phyloP scores from a whole-genome alignment of 1,284 basidiomycete genomes.

The Moniliophthora roreri region DNA sequence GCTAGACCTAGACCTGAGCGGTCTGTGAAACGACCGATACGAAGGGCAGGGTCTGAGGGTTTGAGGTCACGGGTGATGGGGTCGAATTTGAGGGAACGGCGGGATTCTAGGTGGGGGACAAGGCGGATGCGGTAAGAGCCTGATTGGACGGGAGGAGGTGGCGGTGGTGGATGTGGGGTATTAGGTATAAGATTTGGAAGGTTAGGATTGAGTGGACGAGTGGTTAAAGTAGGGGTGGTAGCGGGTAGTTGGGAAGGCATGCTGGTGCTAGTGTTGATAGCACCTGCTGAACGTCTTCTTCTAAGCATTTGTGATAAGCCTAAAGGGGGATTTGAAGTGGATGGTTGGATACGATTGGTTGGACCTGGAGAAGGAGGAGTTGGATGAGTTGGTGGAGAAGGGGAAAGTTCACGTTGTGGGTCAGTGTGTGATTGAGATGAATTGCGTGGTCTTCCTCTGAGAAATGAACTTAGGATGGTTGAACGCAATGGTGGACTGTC shows the following conservation, averaged over 20 bases:
- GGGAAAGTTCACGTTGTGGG: conserved; percentile 30
- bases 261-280: conserved; percentile 21
- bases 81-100: conserved; percentile 14
- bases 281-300: conserved; percentile 49
- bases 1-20: conserved; percentile 46
- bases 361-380: conserved; percentile 24
- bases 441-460: conserved; percentile 45
- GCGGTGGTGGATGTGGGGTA: background rate
- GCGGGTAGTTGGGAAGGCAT: background rate
- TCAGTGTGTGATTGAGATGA: conserved; percentile 41
- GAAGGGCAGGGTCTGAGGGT: conserved; percentile 9
- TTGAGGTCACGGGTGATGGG: conserved; percentile 14
- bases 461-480: conserved; percentile 45
- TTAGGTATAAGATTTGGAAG: too few relatives aligned
- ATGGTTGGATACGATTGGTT: conserved; percentile 15
- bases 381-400: conserved; percentile 27
- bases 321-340: conserved; percentile 24
- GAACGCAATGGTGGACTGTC: conserved; percentile 14
- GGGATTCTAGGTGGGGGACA: conserved; percentile 16
- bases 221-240: background rate
- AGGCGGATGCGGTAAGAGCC: conserved; percentile 7
- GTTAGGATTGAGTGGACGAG: too few relatives aligned
- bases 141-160: background rate
- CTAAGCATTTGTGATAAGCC: conserved; percentile 50
- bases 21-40: conserved; percentile 16